A percentile compares a stretch with the other conserved stretches of the same genome.
Conservation (phyloP, 176 grass and related monocot species). For the Triticum monococcum region DNA sequence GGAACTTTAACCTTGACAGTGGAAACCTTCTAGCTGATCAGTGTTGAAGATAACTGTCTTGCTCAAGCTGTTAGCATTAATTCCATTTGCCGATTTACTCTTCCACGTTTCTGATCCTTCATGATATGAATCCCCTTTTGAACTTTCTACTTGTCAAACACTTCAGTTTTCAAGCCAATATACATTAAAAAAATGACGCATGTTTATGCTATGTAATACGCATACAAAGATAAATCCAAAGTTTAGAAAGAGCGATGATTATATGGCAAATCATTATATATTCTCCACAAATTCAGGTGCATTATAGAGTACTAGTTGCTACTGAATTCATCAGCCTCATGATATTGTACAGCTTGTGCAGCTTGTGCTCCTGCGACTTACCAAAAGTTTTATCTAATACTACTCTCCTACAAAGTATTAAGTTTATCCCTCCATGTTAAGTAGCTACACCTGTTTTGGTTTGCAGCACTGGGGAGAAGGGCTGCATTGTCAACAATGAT, state of each 20-base stretch:
- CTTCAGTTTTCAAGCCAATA: background rate
- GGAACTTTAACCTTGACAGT: background rate
- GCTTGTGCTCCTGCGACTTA: background rate
- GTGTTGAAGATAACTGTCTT: background rate
- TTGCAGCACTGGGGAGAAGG: slow-evolving; percentile 22
- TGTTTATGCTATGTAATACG: background rate
- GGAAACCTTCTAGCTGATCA: background rate
- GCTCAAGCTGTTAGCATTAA: background rate
- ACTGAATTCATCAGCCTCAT: background rate
- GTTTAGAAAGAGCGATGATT: background rate
- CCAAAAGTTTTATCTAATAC: background rate
- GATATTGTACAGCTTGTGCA: background rate
- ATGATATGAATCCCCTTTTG: background rate
- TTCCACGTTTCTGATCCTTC: background rate
- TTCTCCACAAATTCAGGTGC: slow-evolving; percentile 6
- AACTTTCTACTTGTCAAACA: background rate
- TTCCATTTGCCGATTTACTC: background rate
- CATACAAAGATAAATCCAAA: background rate
- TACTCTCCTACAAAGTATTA: slow-evolving; percentile 4
- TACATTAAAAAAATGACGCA: background rate
- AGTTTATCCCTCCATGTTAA: slow-evolving; percentile 42
- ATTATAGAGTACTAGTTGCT: background rate
- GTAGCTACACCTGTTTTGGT: slow-evolving; percentile 31
- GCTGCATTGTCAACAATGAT: slow-evolving; percentile 55
- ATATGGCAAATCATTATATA: background rate